phyloP scores from a whole-genome alignment of 495 filamentous ascomycete species.

The Aspergillus avenaceus region DNA sequence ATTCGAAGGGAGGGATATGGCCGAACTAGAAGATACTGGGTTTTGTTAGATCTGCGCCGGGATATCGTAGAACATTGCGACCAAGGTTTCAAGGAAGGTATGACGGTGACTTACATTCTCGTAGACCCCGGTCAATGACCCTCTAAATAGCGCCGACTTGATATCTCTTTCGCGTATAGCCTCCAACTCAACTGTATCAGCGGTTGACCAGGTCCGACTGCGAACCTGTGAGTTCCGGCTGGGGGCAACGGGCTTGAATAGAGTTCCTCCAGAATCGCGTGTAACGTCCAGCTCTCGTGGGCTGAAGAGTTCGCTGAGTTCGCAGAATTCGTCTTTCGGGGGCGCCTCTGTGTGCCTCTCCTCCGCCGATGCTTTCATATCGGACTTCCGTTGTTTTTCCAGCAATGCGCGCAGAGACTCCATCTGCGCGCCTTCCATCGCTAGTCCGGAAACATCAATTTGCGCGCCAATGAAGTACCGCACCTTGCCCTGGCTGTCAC shows the following conservation, averaged over 20 bases:
- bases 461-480: slow-evolving; percentile 61
- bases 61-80: neutral
- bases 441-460: slow-evolving; percentile 53
- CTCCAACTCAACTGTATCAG: slow-evolving; percentile 1
- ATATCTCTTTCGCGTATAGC: slow-evolving; percentile 4
- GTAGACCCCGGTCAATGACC: slow-evolving; percentile 40
- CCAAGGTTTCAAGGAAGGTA: neutral
- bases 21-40: slow-evolving; percentile 57
- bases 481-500: slow-evolving; percentile 56
- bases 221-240: slow-evolving; percentile 5
- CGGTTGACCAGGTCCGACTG: slow-evolving; percentile 17
- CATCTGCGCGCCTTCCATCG: slow-evolving; percentile 54
- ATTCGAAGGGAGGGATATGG: slow-evolving; percentile 60
- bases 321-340: slow-evolving; percentile 41
- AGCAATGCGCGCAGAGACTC: slow-evolving; percentile 50
- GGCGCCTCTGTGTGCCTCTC: slow-evolving; percentile 4
- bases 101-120: slow-evolving; percentile 32
- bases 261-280: slow-evolving; percentile 28
- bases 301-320: slow-evolving; percentile 56
- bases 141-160: slow-evolving; percentile 6
- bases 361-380: neutral
- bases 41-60: neutral
- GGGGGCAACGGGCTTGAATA: slow-evolving; percentile 27
- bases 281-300: slow-evolving; percentile 49
- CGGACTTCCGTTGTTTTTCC: slow-evolving; percentile 15